phyloP scores from a whole-genome alignment of 495 filamentous ascomycete genomes.

The Cenococcum geophilum region DNA sequence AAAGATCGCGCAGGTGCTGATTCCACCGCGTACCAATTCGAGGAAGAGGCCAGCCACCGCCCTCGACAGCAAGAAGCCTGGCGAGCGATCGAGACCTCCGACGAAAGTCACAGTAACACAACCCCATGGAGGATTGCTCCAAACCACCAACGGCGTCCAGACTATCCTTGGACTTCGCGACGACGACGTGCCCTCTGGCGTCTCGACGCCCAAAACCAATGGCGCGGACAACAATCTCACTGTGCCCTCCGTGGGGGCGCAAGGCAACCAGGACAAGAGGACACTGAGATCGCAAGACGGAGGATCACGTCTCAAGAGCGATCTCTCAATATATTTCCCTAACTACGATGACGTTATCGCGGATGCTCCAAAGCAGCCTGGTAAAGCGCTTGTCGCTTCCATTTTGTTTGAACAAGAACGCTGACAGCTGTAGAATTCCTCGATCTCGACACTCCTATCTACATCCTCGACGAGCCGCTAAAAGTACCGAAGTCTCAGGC shows the following conservation, averaged over 20 bases:
- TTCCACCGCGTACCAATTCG: slow-evolving; percentile 11
- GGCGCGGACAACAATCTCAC: slow-evolving; percentile 11
- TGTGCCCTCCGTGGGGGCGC: slow-evolving; percentile 10
- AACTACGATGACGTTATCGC: slow-evolving; percentile 89
- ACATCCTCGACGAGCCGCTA: slow-evolving; percentile 46
- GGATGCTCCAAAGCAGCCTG: slow-evolving; percentile 66
- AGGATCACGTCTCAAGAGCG: slow-evolving; percentile 67
- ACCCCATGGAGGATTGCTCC: slow-evolving; percentile 34
- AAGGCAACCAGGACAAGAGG: slow-evolving; percentile 36
- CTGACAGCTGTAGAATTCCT: slow-evolving; percentile 47
- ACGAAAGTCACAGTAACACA: slow-evolving; percentile 35
- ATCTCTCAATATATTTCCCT: slow-evolving; percentile 78
- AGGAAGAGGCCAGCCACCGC: slow-evolving; percentile 24
- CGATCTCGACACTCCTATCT: slow-evolving; percentile 55
- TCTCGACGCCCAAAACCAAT: slow-evolving; percentile 21
- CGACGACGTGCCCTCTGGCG: slow-evolving; percentile 26
- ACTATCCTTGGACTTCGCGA: slow-evolving; percentile 24
- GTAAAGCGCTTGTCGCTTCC: slow-evolving; percentile 45
- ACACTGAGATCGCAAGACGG: slow-evolving; percentile 43
- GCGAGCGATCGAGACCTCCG: slow-evolving; percentile 29
- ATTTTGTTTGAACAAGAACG: neutral
- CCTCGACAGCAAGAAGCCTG: neutral
- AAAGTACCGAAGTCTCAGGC: slow-evolving; percentile 28
- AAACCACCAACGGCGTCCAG: slow-evolving; percentile 36
- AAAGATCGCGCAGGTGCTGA: slow-evolving; percentile 7